Evolutionary conservation across 2,329 filamentous ascomycete genomes (phyloP), one percentile per base, ranked within the genome.

Genomic region (Corynespora cassiicola): DNA sequence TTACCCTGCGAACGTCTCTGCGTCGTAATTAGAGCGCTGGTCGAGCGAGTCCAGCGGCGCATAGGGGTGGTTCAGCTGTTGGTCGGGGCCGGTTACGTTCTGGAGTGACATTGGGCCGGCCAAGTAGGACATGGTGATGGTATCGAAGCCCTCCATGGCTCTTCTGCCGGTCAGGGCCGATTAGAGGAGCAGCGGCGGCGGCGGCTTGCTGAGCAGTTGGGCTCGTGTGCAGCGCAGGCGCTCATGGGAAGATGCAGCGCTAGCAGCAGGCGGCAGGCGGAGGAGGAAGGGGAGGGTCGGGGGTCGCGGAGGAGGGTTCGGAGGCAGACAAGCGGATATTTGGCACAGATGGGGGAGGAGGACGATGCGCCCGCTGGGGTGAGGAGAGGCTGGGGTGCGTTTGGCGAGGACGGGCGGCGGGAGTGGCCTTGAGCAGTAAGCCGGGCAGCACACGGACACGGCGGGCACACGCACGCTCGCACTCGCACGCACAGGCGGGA

Each of bases 111-210:
- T 71, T 48, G 79, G 77, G 52, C 75, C 77, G 39, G 77, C 74
- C 66, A 83, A 67, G 57, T 83, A 85, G 55, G 79, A 78, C 80
- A 84, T 82, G 63, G 77, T 74, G 68, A 79, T 76, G 51, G 77
- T 78, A 63, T 82, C 79, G 68, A 79, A 82, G 64, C 77, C 75
- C 58, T 82, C 79, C 70, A 73, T 73, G 42, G 54, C 61, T 61
- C 47, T 45, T 46, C 40, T 42, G 47, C 48, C n/a, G 37, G 50
- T 38, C 36, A 47, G 47, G 54, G 56, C 54, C 49, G 51, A 48
- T 42, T 42, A 21, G 42, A 42, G 38, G 42, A 32, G 45, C 33
- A 28, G 38, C 38, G n/a, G 39, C 17, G 47, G 42, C 17, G 33
- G 42, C 17, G n/a, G n/a, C n/a, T n/a, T n/a, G n/a, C n/a, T n/a